Evolutionary conservation across 2,329 filamentous ascomycete genomes (phyloP).

Genomic region (Alternaria gaisen): DNA sequence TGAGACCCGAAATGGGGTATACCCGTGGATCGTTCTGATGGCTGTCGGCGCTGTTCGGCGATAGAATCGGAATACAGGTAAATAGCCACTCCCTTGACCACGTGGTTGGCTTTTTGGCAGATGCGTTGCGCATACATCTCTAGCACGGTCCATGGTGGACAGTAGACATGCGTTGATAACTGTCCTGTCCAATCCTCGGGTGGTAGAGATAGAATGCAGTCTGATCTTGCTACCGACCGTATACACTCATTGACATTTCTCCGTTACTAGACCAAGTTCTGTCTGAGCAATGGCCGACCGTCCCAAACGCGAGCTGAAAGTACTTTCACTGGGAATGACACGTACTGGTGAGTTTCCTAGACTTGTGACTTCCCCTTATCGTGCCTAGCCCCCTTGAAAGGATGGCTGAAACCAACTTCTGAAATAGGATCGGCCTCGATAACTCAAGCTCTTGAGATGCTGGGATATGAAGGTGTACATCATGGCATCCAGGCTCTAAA

Average conservation of each 20-base stretch:
- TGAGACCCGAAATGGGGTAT: not conserved
- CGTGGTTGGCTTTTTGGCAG: constrained; percentile 2
- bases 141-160: not conserved
- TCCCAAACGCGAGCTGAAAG: constrained; percentile 12
- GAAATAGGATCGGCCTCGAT: constrained; percentile 13
- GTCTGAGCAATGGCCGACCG: constrained; percentile 2
- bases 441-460: constrained; percentile 10
- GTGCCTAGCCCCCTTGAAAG: not conserved
- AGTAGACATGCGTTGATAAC: not conserved
- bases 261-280: not conserved
- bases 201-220: not conserved
- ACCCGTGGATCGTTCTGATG: not conserved
- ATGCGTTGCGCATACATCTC: not conserved
- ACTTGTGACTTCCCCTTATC: not conserved
- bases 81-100: constrained; percentile 9
- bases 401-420: not conserved
- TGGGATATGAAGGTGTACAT: constrained; percentile 14
- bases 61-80: not conserved
- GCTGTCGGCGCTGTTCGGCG: not conserved
- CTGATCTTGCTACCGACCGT: not conserved
- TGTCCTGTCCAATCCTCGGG: not conserved
- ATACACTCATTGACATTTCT: not conserved
- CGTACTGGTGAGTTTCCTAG: constrained; percentile 5
- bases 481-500: constrained; percentile 11
- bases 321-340: constrained; percentile 11